Evolutionary conservation across 2,329 filamentous ascomycete genomes (phyloP).

Genomic region (Atkinsonella texensis): DNA sequence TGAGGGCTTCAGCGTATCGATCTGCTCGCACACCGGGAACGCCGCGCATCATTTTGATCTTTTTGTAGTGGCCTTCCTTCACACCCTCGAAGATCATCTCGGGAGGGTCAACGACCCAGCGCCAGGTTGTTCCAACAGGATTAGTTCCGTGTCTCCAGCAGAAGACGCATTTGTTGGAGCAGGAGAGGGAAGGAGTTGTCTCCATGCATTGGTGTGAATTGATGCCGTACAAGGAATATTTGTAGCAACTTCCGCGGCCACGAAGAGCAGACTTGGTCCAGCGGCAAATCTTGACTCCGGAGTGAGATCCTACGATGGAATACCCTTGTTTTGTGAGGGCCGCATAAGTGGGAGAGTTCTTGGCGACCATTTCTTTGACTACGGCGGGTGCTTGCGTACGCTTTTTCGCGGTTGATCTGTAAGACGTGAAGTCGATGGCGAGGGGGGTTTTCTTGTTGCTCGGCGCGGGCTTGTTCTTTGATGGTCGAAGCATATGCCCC

Average conservation of each 20-base stretch:
- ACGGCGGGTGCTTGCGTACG: conserved; percentile 27
- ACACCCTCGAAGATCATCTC: conserved; percentile 84
- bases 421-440: conserved; percentile 79
- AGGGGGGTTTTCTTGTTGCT: conserved; percentile 35
- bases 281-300: conserved; percentile 92
- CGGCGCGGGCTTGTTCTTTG: conserved; percentile 22
- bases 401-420: conserved; percentile 39
- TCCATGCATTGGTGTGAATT: conserved; percentile 97
- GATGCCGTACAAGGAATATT: conserved; percentile 95
- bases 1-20: conserved; percentile 84
- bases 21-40: conserved; percentile 88
- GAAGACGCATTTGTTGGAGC: conserved; percentile 97
- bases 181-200: conserved; percentile 87
- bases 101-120: conserved; percentile 87
- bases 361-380: conserved; percentile 88
- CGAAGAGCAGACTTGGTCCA: conserved; percentile 97
- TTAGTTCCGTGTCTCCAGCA: conserved; percentile 98
- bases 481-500: conserved; percentile 48
- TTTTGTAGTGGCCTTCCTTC: conserved; percentile 86
- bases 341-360: conserved; percentile 75
- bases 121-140: conserved; percentile 91
- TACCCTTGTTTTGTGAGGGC: conserved; percentile 95
- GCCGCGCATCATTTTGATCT: conserved; percentile 94
- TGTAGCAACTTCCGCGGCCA: conserved; percentile 91
- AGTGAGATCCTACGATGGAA: conserved; percentile 87